Conservation (phyloP, 441 rosid genomes). For the Hura crepitans region DNA sequence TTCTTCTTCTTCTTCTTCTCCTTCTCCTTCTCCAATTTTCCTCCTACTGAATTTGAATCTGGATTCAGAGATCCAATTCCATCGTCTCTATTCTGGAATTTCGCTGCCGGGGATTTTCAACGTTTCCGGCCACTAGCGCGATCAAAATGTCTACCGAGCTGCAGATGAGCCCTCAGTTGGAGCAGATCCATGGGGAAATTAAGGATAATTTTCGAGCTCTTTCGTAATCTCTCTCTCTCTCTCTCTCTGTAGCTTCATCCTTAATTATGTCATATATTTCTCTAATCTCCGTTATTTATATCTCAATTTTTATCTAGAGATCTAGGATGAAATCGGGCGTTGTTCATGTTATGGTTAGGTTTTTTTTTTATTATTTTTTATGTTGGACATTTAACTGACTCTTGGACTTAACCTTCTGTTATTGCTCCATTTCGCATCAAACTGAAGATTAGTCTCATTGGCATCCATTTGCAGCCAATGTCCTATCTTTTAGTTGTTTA, state of each 20-base stretch:
- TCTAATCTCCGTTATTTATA: neutral
- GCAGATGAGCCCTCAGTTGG: constrained; percentile 79
- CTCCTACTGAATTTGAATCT: neutral
- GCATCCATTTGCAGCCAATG: neutral
- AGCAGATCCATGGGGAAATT: constrained; percentile 96
- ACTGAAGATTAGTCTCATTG: neutral
- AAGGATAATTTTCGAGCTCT: constrained; percentile 90
- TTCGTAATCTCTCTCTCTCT: constrained; percentile 44
- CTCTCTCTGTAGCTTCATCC: neutral
- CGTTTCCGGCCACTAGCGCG: neutral
- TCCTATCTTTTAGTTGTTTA: neutral
- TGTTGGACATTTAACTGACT: neutral
- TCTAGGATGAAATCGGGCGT: neutral
- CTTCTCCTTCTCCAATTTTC: too few species aligned
- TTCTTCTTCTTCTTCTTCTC: too few species aligned
- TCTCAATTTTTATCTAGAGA: neutral
- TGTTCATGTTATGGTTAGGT: too few species aligned
- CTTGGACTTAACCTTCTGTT: neutral
- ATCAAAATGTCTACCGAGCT: constrained; percentile 47
- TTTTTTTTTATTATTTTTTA: neutral
- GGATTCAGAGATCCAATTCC: neutral
- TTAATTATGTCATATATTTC: neutral
- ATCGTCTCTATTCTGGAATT: neutral
- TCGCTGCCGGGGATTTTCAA: constrained; percentile 4
- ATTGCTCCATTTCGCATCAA: neutral